phyloP scores from a whole-genome alignment of 2,329 filamentous ascomycete genomes.

The Trichophyton equinum region DNA sequence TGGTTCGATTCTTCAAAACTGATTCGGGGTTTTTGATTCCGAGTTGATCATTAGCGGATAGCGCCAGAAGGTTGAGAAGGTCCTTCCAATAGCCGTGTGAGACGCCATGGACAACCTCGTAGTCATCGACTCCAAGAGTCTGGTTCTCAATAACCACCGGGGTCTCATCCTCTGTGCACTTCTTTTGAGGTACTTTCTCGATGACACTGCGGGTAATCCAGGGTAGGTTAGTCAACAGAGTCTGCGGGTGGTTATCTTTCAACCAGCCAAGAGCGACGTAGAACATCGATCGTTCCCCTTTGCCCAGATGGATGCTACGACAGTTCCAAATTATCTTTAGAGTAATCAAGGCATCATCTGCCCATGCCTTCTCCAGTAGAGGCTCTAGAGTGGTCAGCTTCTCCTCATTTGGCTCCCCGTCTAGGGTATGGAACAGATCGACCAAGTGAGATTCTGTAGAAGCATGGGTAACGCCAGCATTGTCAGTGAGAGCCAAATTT shows the following conservation, averaged over 20 bases:
- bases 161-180: conserved; percentile 23
- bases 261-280: conserved; percentile 48
- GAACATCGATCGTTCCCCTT: conserved; percentile 37
- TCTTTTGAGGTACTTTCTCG: conserved; percentile 39
- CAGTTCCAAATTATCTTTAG: conserved; percentile 50
- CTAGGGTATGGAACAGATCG: conserved; percentile 44
- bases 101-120: conserved; percentile 38
- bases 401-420: conserved; percentile 29
- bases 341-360: conserved; percentile 35
- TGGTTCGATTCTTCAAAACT: conserved; percentile 29
- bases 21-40: conserved; percentile 29
- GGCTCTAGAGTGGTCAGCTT: conserved; percentile 23
- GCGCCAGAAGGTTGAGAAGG: conserved; percentile 44
- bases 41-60: conserved; percentile 40
- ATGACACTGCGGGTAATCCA: conserved; percentile 47
- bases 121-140: conserved; percentile 24
- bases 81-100: conserved; percentile 54
- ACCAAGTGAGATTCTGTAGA: conserved; percentile 38
- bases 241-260: conserved; percentile 42
- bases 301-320: conserved; percentile 50
- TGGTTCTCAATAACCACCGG: conserved; percentile 22
- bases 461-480: conserved; percentile 38
- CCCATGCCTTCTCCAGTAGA: conserved; percentile 41
- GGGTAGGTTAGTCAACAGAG: conserved; percentile 40
- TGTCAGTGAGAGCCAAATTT: conserved; percentile 39